Evolutionary conservation across 208 protist species (phyloP).

Genomic region (Acanthamoeba royreba): DNA sequence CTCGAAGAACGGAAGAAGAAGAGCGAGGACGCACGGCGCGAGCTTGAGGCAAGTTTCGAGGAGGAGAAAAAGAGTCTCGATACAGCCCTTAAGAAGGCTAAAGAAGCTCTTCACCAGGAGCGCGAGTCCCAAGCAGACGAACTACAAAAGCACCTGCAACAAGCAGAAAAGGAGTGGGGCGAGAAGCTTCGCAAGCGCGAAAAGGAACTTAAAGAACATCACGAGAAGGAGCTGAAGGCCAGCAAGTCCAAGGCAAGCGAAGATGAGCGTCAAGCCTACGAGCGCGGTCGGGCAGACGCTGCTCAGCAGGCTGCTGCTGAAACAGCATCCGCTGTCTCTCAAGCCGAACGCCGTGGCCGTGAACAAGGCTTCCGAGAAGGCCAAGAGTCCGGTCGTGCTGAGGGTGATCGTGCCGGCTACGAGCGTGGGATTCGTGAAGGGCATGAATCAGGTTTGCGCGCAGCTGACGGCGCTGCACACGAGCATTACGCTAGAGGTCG

Average conservation of each 20-base stretch:
- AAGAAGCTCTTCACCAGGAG: neutral
- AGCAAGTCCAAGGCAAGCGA: neutral
- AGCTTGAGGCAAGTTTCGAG: neutral
- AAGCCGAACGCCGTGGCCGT: neutral
- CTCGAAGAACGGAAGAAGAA: neutral
- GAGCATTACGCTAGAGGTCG: too few species aligned
- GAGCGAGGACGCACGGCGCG: neutral
- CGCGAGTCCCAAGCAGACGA: neutral
- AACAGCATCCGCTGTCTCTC: neutral
- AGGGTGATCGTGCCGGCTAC: neutral
- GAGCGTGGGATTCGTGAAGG: neutral
- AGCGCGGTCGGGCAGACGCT: neutral
- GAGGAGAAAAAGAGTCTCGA: neutral
- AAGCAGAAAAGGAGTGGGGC: neutral
- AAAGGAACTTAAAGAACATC: neutral
- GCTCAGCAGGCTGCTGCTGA: neutral
- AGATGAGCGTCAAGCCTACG: neutral
- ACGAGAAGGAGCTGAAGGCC: neutral
- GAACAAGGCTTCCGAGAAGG: neutral
- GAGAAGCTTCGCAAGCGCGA: neutral
- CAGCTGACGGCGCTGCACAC: too few species aligned
- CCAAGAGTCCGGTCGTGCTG: neutral
- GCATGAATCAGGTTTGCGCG: neutral
- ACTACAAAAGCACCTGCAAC: neutral
- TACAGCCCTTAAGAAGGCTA: neutral